phyloP scores from a whole-genome alignment of 2,329 filamentous ascomycete species.

The Neopestalotiopsis sp. region DNA sequence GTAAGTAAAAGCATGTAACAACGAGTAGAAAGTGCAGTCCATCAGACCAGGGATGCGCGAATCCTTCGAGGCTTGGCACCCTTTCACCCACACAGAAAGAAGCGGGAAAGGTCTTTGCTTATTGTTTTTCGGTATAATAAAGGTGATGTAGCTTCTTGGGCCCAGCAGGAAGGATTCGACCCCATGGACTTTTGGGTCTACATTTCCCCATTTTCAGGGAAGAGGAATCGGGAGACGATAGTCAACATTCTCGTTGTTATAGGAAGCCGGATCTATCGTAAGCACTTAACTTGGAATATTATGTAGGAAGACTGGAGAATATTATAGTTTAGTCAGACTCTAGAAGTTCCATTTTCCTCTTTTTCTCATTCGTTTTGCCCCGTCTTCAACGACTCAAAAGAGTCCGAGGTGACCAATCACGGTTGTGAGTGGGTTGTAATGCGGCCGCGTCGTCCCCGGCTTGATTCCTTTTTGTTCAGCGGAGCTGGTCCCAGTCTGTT shows the following conservation, averaged over 20 bases:
- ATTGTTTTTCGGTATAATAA: neutral
- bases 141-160: neutral
- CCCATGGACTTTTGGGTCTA: neutral
- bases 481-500: neutral
- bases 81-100: neutral
- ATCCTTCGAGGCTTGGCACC: neutral
- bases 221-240: neutral
- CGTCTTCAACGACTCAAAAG: neutral
- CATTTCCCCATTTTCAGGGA: neutral
- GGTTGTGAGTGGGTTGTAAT: neutral
- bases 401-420: neutral
- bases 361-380: neutral
- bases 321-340: conserved; percentile 1
- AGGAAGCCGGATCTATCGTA: neutral
- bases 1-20: neutral
- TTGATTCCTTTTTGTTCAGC: neutral
- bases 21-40: neutral
- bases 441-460: neutral
- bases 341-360: neutral
- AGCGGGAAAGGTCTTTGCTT: neutral
- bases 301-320: neutral
- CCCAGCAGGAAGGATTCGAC: neutral
- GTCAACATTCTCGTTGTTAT: neutral
- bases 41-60: neutral
- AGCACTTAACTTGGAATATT: neutral